Evolutionary conservation across 257 asterid species (phyloP), one percentile per base, ranked within the genome.

Genomic region (Nicotiana benthamiana): DNA sequence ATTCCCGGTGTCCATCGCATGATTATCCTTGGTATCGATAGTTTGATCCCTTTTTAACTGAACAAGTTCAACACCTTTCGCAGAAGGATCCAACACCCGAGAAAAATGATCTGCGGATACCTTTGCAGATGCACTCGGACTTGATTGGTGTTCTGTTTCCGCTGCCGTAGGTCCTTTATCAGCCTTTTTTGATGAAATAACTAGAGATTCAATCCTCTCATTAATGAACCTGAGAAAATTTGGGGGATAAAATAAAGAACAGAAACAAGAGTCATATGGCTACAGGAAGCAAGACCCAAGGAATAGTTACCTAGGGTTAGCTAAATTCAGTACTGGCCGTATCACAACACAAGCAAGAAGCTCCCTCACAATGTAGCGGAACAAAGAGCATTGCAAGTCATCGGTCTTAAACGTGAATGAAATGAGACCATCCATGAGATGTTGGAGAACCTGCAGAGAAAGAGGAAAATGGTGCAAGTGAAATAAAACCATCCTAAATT

Each of bases 301-400:
- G 60, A 57, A 48, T 53, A 68, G 75, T 76, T 83, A 92, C 99
- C 95, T 94, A 85, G 98, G 98, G 87, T 86, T 94, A 79, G 93
- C 97, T 43, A 96, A 89, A 90, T 96, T 94, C 83, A 96, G 84
- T 78, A 96, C 97, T 24, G 99, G 99, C 46, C 98, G 87, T 63
- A 96, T 90, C 78, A 94, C 97, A 80, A 85, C 94, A 88, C 97
- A 92, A 63, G 97, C 97, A 87, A 96, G 94, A 82, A 96, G 97
- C 89, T 94, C 99, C 85, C 97, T 84, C 75, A 88, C 82, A 81
- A 94, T 90, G 83, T 87, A 91, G 79, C 84, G 92, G 80, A 96
- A 96, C 77, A 91, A 85, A 83, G 97, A 91, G 89, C 98, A 94
- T 16, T 86, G 94, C 83, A 96, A 87, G 87, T 96, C 98, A 82